Conservation (phyloP, 495 filamentous ascomycete genomes). For the Rhypophila decipiens region DNA sequence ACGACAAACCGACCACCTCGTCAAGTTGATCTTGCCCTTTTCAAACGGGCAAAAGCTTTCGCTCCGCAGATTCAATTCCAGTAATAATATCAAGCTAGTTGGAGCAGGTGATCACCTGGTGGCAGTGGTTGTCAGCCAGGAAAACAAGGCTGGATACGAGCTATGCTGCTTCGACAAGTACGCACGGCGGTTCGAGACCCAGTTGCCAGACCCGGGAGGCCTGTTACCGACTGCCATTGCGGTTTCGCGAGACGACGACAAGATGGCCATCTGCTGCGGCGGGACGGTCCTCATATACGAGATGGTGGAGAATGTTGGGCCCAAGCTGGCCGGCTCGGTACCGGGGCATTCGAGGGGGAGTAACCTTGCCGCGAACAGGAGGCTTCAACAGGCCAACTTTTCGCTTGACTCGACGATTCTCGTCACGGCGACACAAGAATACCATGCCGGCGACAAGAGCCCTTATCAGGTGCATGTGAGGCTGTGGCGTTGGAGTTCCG, state of each 20-base stretch:
- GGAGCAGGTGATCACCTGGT: not conserved
- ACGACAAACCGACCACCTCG: constrained; percentile 3
- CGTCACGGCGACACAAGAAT: constrained; percentile 9
- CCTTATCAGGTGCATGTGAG: not conserved
- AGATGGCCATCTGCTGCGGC: constrained; percentile 2
- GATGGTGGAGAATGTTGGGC: not conserved
- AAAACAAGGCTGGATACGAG: not conserved
- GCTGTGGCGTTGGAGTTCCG: not conserved
- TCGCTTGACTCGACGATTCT: constrained; percentile 5
- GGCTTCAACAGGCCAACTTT: constrained; percentile 9
- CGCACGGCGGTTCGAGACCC: not conserved
- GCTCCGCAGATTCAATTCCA: not conserved
- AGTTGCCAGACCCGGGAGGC: not conserved
- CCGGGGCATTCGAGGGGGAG: not conserved
- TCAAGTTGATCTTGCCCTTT: constrained; percentile 5
- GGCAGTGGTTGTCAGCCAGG: not conserved
- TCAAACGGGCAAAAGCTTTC: not conserved
- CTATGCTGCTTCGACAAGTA: constrained; percentile 2
- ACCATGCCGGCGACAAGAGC: not conserved
- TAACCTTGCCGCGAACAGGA: not conserved
- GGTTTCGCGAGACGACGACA: constrained; percentile 6
- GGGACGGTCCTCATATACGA: not conserved
- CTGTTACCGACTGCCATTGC: constrained; percentile 1
- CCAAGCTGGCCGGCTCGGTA: not conserved
- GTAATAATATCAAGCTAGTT: not conserved